phyloP scores from a whole-genome alignment of 208 protist genomes.

The Acanthamoeba triangularis region DNA sequence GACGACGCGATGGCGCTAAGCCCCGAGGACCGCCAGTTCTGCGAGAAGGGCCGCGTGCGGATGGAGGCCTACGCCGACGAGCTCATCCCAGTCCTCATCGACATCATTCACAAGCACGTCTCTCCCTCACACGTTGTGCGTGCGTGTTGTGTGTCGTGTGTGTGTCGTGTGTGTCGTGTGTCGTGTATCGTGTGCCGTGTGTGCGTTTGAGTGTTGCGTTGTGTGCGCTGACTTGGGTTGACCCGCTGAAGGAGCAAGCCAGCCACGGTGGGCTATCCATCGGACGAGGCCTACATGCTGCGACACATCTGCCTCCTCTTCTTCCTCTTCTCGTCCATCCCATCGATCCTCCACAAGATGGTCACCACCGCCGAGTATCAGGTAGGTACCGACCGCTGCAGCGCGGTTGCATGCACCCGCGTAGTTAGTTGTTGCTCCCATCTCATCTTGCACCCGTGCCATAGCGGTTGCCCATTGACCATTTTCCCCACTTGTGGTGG shows the following conservation, averaged over 20 bases:
- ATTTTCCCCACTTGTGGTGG: no score
- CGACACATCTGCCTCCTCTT: slow-evolving; percentile 75
- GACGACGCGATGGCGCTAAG: not conserved
- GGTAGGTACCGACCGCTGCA: not conserved
- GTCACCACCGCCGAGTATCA: not conserved
- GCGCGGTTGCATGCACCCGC: no score
- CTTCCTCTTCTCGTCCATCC: slow-evolving; percentile 76
- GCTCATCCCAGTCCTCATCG: slow-evolving; percentile 62
- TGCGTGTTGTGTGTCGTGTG: not conserved
- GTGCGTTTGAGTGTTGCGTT: not conserved
- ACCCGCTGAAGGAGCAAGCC: not conserved
- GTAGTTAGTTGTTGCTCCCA: no score
- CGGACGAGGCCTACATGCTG: slow-evolving; percentile 74
- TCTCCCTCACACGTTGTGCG: not conserved
- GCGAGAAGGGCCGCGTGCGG: not conserved
- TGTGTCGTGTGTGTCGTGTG: not conserved
- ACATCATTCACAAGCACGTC: not conserved
- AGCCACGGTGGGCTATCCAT: slow-evolving; percentile 42
- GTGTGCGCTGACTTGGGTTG: not conserved
- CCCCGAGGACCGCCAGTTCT: not conserved
- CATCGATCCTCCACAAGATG: slow-evolving; percentile 35
- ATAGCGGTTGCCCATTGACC: no score
- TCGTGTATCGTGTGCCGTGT: not conserved
- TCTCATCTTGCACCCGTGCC: not conserved
- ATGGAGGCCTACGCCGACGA: slow-evolving; percentile 63